phyloP scores from a whole-genome alignment of 768 basidiomycete species.

The Lactarius psammicola region DNA sequence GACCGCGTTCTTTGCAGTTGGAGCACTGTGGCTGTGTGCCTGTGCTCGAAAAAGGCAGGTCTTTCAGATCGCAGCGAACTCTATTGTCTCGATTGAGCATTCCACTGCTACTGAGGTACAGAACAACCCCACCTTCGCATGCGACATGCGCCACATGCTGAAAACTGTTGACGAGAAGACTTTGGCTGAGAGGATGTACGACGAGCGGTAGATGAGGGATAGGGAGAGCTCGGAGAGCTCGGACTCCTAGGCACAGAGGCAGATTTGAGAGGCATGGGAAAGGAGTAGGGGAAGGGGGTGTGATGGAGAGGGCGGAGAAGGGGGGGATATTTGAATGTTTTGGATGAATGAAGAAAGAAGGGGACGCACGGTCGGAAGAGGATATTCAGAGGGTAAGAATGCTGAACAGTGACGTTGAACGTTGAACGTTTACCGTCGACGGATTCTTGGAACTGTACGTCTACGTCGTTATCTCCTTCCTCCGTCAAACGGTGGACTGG shows the following conservation, averaged over 20 bases:
- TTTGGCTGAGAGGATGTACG: constrained; percentile 51
- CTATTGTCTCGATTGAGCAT: constrained; percentile 39
- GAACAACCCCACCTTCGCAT: constrained; percentile 63
- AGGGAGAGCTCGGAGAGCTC: constrained; percentile 31
- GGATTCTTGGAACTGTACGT: constrained; percentile 29
- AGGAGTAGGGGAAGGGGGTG: constrained; percentile 28
- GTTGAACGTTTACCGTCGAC: constrained; percentile 23
- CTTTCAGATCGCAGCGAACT: constrained; percentile 93
- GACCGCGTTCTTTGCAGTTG: constrained; percentile 84
- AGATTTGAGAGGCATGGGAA: constrained; percentile 32
- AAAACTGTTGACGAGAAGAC: constrained; percentile 79
- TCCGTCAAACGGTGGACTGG: constrained; percentile 17
- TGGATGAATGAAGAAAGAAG: constrained; percentile 26
- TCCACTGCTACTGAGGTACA: neutral
- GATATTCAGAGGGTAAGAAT: constrained; percentile 16
- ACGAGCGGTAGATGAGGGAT: constrained; percentile 40
- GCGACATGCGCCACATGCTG: constrained; percentile 92
- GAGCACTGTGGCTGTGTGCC: constrained; percentile 60
- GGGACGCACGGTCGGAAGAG: constrained; percentile 22
- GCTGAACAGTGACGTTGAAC: constrained; percentile 1
- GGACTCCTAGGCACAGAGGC: constrained; percentile 33
- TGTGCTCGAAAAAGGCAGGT: constrained; percentile 55
- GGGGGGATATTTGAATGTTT: constrained; percentile 31
- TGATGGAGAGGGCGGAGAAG: constrained; percentile 22
- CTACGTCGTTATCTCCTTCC: constrained; percentile 27